Evolutionary conservation across 495 filamentous ascomycete genomes (phyloP), one percentile per base, ranked within the genome.

Genomic region (Apiosordaria backusii): DNA sequence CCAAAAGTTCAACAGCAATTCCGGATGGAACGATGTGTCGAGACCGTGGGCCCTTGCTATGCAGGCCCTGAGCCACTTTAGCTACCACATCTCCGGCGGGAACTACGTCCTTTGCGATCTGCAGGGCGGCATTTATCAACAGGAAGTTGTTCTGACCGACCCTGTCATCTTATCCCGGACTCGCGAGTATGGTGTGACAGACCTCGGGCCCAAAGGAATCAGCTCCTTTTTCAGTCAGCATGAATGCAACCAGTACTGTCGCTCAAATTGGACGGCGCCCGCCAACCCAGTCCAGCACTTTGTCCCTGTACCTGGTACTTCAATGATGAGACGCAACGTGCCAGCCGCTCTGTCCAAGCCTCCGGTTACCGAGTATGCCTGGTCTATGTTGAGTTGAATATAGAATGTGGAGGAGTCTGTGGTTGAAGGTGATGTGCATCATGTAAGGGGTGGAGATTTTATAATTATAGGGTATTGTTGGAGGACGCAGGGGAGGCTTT

Each of bases 1-100:
- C 62, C 68, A 74, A 57, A 81, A 79, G 69, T 81, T 80, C 72
- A 80, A 80, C 66, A 81, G 77, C 67, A 80, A 80, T 62, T 71
- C 65, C 1, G 79, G 79, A 22, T 81, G 78, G 78, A 65, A 6
- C 35, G 61, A 74, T 66, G 53, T 55, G 6, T 64, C 60, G 1
- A 57, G 7, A 2, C 4, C 25, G 0, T 79, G 76, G 75, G 64
- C 71, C 6, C 59, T 75, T 60, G 70, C 69, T 6, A 79, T 80
- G 76, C 77, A 80, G 64, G 77, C 78, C 3, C 68, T 80, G 45
- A 79, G 77, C 64, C 78, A 81, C 66, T 80, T 81, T 64, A 78
- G 76, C 65, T 81, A 79, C 67, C 73, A 79, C 64, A 25, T 75
- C 29, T 63, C 77, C 0, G 70, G 73, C 19, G 77, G 78, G 22